phyloP scores from a whole-genome alignment of 441 rosid species.

The Raphanus hybrid region DNA sequence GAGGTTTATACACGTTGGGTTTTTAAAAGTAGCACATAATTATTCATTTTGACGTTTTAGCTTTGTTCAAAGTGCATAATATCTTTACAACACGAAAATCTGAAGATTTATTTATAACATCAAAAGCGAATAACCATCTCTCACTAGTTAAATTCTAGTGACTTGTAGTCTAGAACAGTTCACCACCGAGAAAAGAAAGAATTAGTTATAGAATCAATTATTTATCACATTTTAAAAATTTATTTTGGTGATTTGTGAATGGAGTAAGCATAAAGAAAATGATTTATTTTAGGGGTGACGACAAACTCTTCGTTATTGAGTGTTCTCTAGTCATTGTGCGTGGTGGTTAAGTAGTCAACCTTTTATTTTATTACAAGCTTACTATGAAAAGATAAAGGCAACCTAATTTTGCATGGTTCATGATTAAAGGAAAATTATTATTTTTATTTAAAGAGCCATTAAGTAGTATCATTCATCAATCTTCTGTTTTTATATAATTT shows the following conservation, averaged over 20 bases:
- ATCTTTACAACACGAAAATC: neutral
- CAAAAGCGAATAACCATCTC: conserved; percentile 2
- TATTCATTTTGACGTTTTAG: neutral
- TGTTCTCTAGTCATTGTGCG: neutral
- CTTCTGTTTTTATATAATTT: neutral
- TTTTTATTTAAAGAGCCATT: neutral
- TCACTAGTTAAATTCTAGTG: neutral
- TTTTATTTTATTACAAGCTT: conserved; percentile 8
- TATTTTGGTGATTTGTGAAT: neutral
- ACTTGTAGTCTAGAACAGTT: neutral
- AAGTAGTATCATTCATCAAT: neutral
- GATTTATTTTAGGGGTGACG: neutral
- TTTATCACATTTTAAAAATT: neutral
- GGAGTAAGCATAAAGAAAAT: neutral
- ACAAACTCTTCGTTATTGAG: neutral
- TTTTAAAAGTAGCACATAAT: neutral
- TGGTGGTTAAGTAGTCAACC: neutral
- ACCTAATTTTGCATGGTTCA: neutral
- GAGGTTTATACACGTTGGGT: neutral
- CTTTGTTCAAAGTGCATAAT: neutral
- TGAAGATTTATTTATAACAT: neutral
- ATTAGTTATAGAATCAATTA: neutral
- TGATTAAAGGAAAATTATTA: neutral
- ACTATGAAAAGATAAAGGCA: neutral
- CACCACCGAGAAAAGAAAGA: neutral